phyloP scores from a whole-genome alignment of 1,139 yeast species.

The Candida sp. region DNA sequence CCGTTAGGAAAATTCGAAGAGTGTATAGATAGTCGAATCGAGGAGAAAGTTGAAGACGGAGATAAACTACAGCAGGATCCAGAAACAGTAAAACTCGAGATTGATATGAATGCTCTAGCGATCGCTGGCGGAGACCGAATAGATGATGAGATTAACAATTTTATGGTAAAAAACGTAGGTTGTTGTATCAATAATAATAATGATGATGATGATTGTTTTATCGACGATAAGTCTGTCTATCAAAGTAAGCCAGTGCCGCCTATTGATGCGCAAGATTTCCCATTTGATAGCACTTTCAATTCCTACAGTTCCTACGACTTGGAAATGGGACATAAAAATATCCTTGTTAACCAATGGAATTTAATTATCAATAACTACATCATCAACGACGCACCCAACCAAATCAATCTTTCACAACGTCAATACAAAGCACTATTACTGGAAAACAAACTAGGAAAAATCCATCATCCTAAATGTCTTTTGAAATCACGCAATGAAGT shows the following conservation, averaged over 20 bases:
- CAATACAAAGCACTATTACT: constrained; percentile 26
- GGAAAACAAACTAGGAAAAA: constrained; percentile 20
- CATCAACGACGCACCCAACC: constrained; percentile 35
- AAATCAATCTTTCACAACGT: constrained; percentile 40
- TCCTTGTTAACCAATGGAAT: constrained; percentile 25
- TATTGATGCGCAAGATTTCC: background rate
- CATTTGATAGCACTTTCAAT: background rate
- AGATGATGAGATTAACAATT: background rate
- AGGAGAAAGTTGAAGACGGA: background rate
- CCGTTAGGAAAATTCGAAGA: background rate
- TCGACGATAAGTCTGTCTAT: background rate
- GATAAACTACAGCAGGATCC: background rate
- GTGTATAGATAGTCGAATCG: background rate
- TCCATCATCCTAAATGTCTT: constrained; percentile 39
- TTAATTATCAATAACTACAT: constrained; percentile 25
- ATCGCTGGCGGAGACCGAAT: background rate
- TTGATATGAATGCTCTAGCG: background rate
- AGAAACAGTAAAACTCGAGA: background rate
- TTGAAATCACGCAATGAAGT: constrained; percentile 42
- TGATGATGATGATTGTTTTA: background rate
- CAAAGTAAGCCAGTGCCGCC: background rate
- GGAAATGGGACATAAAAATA: background rate
- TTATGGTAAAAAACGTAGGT: background rate
- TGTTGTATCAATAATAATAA: background rate
- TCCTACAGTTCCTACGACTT: background rate